Base-by-base conservation (phyloP, 2,329 filamentous ascomycete genomes). In the Trichoderma polysporum region DNA sequence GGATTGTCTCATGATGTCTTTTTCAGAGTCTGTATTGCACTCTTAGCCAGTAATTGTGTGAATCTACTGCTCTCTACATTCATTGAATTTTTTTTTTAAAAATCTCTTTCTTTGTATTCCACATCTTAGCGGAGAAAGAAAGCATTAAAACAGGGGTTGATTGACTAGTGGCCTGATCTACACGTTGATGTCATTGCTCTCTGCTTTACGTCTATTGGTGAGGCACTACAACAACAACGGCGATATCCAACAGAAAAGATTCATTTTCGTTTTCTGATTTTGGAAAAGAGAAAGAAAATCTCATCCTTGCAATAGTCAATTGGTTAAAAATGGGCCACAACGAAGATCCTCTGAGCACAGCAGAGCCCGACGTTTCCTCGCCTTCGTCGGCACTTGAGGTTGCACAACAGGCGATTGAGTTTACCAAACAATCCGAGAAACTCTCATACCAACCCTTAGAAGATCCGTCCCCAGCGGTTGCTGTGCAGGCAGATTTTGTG, bases 401-500 rank as follows among this genome's bases (percentile, higher is more conserved):
- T 29, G 76, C 76, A 39, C 78, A 77, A 19, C 73, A 80, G 22
- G 86, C 85, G 27, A 79, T 85, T 59, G 82, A 87, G 50, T 91
- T 88, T 71, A 80, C 85, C 1, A 81, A 84, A 7, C 90, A 92
- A 74, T 84, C 89, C 8, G 81, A 85, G 73, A 87, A 85, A 71
- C 78, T 88, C 10, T 85, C 85, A 0, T 78, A 81, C 50, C 76
- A 80, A 39, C 74, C 76, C 3, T 73, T 74, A 2, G 66, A 74
- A 13, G 70, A 73, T 41, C 70, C 68, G 47, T 76, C 71, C 67
- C 73, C 57, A 67, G 78, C 59, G 4, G 82, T 87, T 15, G 89
- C 89, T 1, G 79, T 89, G 57, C 82, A 89, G 73, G 90, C 90
- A 33, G 84, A 78, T n/a, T 88, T 85, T 68, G 79, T 90, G 35